Percentiles rank a stretch among this genome's conserved stretches.
phyloP scores from a whole-genome alignment of 257 asterid species.

The Anisodus acutangulus region DNA sequence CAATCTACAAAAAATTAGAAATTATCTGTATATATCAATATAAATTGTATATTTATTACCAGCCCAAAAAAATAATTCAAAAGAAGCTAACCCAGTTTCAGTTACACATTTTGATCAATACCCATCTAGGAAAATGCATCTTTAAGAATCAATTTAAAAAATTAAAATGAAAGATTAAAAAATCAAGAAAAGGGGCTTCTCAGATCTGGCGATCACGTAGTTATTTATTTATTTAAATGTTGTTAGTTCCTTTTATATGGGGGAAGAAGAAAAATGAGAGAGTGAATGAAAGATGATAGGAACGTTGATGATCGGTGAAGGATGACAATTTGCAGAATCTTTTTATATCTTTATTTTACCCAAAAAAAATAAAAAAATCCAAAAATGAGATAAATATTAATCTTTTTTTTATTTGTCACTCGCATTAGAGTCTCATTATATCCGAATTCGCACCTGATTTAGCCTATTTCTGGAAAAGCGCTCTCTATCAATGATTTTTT shows the following conservation, averaged over 20 bases:
- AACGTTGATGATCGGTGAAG: not conserved
- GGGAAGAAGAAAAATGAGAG: not conserved
- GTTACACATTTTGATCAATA: conserved; percentile 14
- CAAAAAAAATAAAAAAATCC: too few species aligned
- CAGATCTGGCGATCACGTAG: not conserved
- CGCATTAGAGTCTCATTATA: too few species aligned
- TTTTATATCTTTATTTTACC: not conserved
- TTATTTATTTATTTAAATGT: not conserved
- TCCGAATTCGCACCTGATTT: too few species aligned
- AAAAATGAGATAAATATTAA: too few species aligned
- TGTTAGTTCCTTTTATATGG: conserved; percentile 13
- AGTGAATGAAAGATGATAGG: not conserved
- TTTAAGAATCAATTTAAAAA: conserved; percentile 6
- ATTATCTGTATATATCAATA: not conserved
- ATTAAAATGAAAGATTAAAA: not conserved
- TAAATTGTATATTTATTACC: not conserved
- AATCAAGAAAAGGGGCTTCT: not conserved
- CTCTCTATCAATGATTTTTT: too few species aligned
- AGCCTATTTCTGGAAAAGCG: too few species aligned
- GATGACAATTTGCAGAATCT: not conserved
- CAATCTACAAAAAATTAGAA: not conserved
- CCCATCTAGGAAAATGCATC: not conserved
- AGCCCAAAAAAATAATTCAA: not conserved
- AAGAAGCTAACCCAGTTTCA: not conserved
- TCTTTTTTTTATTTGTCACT: too few species aligned